Evolutionary conservation across 179 eudicot genomes (phyloP).

Genomic region (Silene coronaria): DNA sequence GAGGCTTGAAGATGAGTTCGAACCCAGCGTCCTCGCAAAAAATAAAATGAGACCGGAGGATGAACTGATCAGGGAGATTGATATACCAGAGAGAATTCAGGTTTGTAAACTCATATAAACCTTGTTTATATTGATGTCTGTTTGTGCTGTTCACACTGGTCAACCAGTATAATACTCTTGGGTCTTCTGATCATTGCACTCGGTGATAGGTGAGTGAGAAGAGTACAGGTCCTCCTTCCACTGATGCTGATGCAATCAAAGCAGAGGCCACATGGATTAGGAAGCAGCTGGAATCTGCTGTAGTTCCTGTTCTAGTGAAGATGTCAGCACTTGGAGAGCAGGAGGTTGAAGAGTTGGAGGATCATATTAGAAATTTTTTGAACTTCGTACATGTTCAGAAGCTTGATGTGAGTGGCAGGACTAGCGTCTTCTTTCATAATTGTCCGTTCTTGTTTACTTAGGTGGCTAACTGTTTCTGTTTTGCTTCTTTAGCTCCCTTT

Average conservation of each 20-base stretch:
- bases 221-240: conserved; percentile 76
- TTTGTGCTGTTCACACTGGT: not conserved
- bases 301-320: conserved; percentile 41
- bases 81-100: conserved; percentile 93
- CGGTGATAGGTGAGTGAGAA: conserved; percentile 54
- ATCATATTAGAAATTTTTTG: conserved; percentile 63
- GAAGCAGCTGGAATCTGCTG: conserved; percentile 56
- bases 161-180: not conserved
- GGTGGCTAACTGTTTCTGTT: conserved; percentile 11
- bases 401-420: conserved; percentile 57
- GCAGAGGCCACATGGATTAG: conserved; percentile 87
- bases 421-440: conserved; percentile 1
- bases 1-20: conserved; percentile 80
- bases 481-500: conserved; percentile 52
- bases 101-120: conserved; percentile 25
- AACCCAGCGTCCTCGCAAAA: conserved; percentile 63
- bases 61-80: conserved; percentile 60
- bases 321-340: conserved; percentile 36
- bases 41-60: conserved; percentile 87
- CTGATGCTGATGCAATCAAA: conserved; percentile 46
- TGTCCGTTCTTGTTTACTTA: not conserved
- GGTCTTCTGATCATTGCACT: not conserved
- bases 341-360: conserved; percentile 51
- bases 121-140: not conserved
- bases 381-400: conserved; percentile 74